These are phyloP conservation scores for Solanum rostratum DNA, from an alignment of 257 asterid species.

Conservation along the genomic window DNA sequence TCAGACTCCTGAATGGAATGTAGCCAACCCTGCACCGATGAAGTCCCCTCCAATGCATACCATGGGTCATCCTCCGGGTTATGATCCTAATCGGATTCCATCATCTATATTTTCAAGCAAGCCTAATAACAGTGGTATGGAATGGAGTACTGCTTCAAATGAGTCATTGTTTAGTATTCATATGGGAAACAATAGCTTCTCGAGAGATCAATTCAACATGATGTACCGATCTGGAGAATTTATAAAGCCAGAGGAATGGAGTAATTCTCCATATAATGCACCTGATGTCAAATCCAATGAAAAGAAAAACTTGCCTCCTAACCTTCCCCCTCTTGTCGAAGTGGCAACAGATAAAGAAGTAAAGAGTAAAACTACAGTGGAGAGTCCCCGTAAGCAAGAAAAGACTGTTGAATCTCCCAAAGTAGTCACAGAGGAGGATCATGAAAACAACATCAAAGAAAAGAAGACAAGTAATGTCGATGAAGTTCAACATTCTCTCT, in stretches of 20 bases:
- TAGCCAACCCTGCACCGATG: slow-evolving; percentile 9
- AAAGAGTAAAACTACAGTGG: slow-evolving; percentile 12
- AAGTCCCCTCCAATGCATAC: slow-evolving; percentile 42
- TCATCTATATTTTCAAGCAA: slow-evolving; percentile 46
- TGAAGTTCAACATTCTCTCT: slow-evolving; percentile 10
- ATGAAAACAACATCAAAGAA: slow-evolving; percentile 5
- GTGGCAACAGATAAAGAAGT: slow-evolving; percentile 25
- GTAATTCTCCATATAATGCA: slow-evolving; percentile 2
- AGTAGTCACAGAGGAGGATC: not conserved
- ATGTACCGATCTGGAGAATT: slow-evolving; percentile 43
- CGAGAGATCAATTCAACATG: slow-evolving; percentile 29
- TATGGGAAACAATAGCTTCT: slow-evolving; percentile 64
- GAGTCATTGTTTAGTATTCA: slow-evolving; percentile 87
- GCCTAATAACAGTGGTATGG: slow-evolving; percentile 23
- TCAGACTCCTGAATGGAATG: slow-evolving; percentile 12
- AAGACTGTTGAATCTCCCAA: slow-evolving; percentile 9
- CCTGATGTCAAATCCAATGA: slow-evolving; percentile 27
- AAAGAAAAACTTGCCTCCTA: slow-evolving; percentile 10
- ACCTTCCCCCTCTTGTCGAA: slow-evolving; percentile 55
- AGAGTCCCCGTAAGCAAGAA: slow-evolving; percentile 9
- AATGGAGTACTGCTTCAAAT: slow-evolving; percentile 81
- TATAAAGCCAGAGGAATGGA: slow-evolving; percentile 28
- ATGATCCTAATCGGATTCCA: slow-evolving; percentile 77
- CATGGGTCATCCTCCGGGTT: slow-evolving; percentile 35
- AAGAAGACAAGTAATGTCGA: not conserved